Evolutionary conservation across 164 flowering plant species (phyloP).

Genomic region (Chimonanthus salicifolius): DNA sequence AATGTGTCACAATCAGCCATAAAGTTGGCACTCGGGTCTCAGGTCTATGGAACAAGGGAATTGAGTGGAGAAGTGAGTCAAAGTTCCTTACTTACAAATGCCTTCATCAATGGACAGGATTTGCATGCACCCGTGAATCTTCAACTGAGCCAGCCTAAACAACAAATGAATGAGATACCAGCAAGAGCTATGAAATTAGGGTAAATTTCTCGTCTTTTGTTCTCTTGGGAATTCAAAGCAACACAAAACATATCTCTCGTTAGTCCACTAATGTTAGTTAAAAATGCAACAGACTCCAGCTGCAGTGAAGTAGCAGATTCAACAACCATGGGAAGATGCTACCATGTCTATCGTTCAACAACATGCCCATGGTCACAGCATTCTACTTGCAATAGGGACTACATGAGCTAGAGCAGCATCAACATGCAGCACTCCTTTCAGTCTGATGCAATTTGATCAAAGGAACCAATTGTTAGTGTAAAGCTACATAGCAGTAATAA

Average conservation of each 20-base stretch:
- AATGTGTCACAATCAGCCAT: background rate
- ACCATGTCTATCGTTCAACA: background rate
- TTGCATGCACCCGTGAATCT: constrained; percentile 44
- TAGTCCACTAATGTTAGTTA: background rate
- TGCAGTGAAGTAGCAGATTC: constrained; percentile 13
- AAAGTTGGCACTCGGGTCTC: constrained; percentile 14
- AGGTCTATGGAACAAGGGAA: constrained; percentile 60
- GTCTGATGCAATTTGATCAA: constrained; percentile 8
- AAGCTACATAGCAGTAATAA: constrained; percentile 17
- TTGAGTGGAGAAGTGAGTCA: constrained; percentile 39
- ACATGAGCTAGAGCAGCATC: constrained; percentile 1
- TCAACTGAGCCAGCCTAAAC: constrained; percentile 74
- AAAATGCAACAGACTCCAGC: constrained; percentile 20
- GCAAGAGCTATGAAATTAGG: constrained; percentile 38
- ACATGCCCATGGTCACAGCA: constrained; percentile 9
- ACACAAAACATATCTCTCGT: background rate
- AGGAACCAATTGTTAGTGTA: constrained; percentile 16
- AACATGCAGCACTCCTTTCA: constrained; percentile 4
- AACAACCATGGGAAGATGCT: constrained; percentile 13
- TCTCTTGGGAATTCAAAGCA: background rate
- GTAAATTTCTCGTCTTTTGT: constrained; percentile 24
- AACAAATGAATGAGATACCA: constrained; percentile 38
- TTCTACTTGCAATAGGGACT: constrained; percentile 5
- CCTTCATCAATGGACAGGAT: constrained; percentile 36
- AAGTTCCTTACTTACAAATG: constrained; percentile 25